phyloP scores from a whole-genome alignment of 345 rosid species.

The Citrus hindsii region DNA sequence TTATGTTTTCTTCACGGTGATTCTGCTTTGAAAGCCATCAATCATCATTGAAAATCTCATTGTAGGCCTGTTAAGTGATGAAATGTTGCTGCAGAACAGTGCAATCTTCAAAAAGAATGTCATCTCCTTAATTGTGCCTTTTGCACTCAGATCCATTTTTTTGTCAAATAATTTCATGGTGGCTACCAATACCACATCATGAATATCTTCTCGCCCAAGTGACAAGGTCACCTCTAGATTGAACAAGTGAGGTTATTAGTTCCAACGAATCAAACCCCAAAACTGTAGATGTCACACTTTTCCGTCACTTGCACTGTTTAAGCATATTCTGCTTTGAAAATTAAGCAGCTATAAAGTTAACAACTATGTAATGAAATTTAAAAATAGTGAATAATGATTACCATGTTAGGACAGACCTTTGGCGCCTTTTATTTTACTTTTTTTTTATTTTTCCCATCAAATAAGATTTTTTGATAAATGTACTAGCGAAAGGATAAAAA shows the following conservation, averaged over 20 bases:
- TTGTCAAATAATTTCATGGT: conserved; percentile 47
- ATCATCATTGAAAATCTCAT: conserved; percentile 72
- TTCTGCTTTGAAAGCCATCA: conserved; percentile 20
- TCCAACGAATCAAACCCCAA: conserved; percentile 64
- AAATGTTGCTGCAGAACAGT: conserved; percentile 60
- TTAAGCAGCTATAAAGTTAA: not conserved
- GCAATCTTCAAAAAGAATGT: conserved; percentile 53
- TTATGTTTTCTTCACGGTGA: too few relatives aligned
- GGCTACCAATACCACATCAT: conserved; percentile 35
- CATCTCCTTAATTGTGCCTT: conserved; percentile 50
- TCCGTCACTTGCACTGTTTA: conserved; percentile 91
- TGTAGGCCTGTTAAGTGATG: conserved; percentile 60
- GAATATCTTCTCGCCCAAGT: conserved; percentile 66
- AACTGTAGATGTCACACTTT: conserved; percentile 79
- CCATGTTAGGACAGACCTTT: too few relatives aligned
- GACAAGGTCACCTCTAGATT: conserved; percentile 79
- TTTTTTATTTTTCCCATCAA: too few relatives aligned
- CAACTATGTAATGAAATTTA: not conserved
- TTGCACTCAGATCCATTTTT: conserved; percentile 38
- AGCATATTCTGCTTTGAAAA: conserved; percentile 52
- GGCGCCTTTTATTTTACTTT: too few relatives aligned
- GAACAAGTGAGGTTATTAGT: conserved; percentile 63
- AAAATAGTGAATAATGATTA: not conserved
- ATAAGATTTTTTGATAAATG: too few relatives aligned
- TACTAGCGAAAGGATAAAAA: too few relatives aligned